Evolutionary conservation across 2,329 filamentous ascomycete species (phyloP).

Genomic region (Fusarium annulatum): DNA sequence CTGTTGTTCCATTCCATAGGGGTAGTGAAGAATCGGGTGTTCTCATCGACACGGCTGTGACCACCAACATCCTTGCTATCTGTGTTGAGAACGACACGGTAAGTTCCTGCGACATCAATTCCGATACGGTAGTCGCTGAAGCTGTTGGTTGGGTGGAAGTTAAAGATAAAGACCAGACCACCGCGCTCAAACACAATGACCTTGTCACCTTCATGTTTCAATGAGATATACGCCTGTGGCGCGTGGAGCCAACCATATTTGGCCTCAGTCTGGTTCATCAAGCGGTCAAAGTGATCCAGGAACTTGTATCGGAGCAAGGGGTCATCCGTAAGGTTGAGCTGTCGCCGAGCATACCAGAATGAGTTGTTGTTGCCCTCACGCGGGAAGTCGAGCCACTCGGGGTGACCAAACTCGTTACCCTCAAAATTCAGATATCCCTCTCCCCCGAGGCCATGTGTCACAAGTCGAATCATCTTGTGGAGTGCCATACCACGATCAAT

Average conservation of each 20-base stretch:
- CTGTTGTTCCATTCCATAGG: conserved; percentile 89
- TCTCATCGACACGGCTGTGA: conserved; percentile 78
- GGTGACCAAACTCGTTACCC: conserved; percentile 98
- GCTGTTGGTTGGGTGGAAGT: conserved; percentile 87
- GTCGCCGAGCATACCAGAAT: conserved; percentile 93
- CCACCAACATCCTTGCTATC: conserved; percentile 85
- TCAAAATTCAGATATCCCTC: conserved; percentile 99
- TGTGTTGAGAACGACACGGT: conserved; percentile 85
- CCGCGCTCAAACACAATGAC: conserved; percentile 95
- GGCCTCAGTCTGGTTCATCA: conserved; percentile 88
- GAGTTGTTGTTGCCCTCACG: conserved; percentile 92
- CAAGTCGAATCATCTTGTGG: conserved; percentile 96
- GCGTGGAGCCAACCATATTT: conserved; percentile 93
- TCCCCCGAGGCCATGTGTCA: conserved; percentile 91
- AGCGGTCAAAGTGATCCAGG: conserved; percentile 91
- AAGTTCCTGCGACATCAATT: conserved; percentile 85
- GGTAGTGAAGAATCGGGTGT: conserved; percentile 92
- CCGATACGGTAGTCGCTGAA: conserved; percentile 95
- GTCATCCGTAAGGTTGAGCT: conserved; percentile 93
- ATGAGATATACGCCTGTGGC: conserved; percentile 87
- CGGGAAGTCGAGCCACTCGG: conserved; percentile 98
- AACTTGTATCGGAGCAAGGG: conserved; percentile 85
- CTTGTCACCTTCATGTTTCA: conserved; percentile 95
- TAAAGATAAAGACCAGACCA: conserved; percentile 93
- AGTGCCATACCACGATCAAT: conserved; percentile 92